phyloP scores from a whole-genome alignment of 2,329 filamentous ascomycete species.

The Sclerotinia minor region DNA sequence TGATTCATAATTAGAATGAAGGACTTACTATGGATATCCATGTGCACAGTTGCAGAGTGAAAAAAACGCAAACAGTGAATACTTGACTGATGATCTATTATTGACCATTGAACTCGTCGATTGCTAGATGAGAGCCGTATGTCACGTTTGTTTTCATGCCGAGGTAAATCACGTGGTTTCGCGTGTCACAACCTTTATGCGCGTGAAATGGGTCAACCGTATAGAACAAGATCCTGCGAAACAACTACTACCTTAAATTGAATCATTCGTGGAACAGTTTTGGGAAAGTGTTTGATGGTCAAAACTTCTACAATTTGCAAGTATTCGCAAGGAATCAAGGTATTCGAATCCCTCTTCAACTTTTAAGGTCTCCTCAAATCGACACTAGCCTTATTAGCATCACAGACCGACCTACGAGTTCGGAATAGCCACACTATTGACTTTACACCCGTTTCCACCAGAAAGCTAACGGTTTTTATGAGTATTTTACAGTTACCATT shows the following conservation, averaged over 20 bases:
- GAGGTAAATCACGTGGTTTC: background rate
- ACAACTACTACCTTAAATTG: background rate
- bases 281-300: background rate
- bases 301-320: background rate
- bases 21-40: background rate
- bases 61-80: background rate
- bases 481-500: background rate
- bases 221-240: background rate
- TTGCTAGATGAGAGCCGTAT: no score
- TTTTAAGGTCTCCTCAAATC: background rate
- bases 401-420: background rate
- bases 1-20: background rate
- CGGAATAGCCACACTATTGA: background rate
- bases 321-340: background rate
- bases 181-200: background rate
- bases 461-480: background rate
- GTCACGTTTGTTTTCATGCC: no score
- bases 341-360: background rate
- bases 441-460: background rate
- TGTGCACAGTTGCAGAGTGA: accelerated
- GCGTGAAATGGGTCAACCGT: background rate
- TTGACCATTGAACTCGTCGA: background rate
- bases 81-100: background rate
- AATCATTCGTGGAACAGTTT: background rate
- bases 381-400: background rate